These are phyloP conservation scores for Nannizzia gypsea DNA, from an alignment of 2,329 filamentous ascomycete genomes.

Conservation along the genomic window DNA sequence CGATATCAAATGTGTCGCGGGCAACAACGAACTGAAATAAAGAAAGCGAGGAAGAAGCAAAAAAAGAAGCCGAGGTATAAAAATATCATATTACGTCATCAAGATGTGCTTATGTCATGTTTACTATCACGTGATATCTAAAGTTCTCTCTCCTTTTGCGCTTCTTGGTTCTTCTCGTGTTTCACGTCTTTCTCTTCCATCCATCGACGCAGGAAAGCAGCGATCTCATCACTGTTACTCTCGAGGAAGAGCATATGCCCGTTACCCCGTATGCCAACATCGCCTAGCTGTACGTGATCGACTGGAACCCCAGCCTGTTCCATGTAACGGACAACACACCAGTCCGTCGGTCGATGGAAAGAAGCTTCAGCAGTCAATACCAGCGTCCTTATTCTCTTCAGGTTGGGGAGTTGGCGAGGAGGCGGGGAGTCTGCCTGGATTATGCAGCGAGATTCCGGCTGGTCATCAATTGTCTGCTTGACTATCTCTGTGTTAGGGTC, in stretches of 20 bases:
- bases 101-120: neutral
- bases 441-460: slow-evolving; percentile 20
- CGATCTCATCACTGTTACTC: slow-evolving; percentile 16
- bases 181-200: slow-evolving; percentile 4
- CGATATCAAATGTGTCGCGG: neutral
- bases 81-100: neutral
- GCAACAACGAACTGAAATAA: neutral
- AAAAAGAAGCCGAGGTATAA: neutral
- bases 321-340: slow-evolving; percentile 43
- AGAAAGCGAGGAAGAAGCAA: neutral
- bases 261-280: slow-evolving; percentile 40
- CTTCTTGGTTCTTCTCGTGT: neutral
- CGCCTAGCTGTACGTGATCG: slow-evolving; percentile 36
- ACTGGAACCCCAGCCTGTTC: slow-evolving; percentile 40
- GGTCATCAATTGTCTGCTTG: slow-evolving; percentile 15
- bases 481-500: slow-evolving; percentile 27
- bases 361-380: slow-evolving; percentile 44
- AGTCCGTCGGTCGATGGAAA: slow-evolving; percentile 45
- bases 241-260: slow-evolving; percentile 38
- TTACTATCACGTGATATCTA: slow-evolving; percentile 2
- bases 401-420: slow-evolving; percentile 37
- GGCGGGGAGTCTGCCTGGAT: slow-evolving; percentile 26
- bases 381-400: slow-evolving; percentile 38
- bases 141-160: neutral
- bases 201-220: slow-evolving; percentile 9